Evolutionary conservation across 352 stramenopile genomes (phyloP).

Genomic region (Pilasporangium apinafurcum): DNA sequence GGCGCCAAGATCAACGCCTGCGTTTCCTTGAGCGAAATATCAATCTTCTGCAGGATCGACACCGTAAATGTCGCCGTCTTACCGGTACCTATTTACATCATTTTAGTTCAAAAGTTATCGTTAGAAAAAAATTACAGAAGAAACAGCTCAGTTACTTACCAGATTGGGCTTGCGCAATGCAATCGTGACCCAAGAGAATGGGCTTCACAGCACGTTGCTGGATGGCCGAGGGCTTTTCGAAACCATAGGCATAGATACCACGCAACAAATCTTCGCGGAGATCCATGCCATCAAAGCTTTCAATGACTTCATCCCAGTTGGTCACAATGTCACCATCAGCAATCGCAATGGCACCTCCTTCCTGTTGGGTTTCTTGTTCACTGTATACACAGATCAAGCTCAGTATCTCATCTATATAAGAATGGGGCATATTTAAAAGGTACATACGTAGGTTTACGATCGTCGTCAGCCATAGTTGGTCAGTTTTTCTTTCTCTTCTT

Average conservation of each 20-base stretch:
- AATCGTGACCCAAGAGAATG: conserved; percentile 95
- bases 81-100: conserved; percentile 88
- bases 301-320: conserved; percentile 98
- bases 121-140: neutral
- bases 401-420: too few species aligned
- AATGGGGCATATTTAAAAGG: neutral
- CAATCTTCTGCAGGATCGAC: conserved; percentile 97
- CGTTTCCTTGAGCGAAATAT: conserved; percentile 93
- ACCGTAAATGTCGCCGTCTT: conserved; percentile 99
- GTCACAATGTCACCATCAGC: conserved; percentile 95
- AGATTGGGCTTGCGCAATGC: conserved; percentile 99
- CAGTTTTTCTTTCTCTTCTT: conserved; percentile 12
- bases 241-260: conserved; percentile 99
- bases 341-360: conserved; percentile 69
- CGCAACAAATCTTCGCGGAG: conserved; percentile 97
- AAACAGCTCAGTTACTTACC: too few species aligned
- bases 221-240: conserved; percentile 99
- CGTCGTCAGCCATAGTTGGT: conserved; percentile 76
- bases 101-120: too few species aligned
- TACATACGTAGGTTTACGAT: conserved; percentile 64
- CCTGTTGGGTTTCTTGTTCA: conserved; percentile 50
- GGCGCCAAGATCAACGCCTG: conserved; percentile 98
- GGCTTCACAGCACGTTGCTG: conserved; percentile 98
- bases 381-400: too few species aligned
- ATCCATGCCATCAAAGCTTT: conserved; percentile 99